phyloP scores from a whole-genome alignment of 352 stramenopile species.

The Phytophthora uliginosa region DNA sequence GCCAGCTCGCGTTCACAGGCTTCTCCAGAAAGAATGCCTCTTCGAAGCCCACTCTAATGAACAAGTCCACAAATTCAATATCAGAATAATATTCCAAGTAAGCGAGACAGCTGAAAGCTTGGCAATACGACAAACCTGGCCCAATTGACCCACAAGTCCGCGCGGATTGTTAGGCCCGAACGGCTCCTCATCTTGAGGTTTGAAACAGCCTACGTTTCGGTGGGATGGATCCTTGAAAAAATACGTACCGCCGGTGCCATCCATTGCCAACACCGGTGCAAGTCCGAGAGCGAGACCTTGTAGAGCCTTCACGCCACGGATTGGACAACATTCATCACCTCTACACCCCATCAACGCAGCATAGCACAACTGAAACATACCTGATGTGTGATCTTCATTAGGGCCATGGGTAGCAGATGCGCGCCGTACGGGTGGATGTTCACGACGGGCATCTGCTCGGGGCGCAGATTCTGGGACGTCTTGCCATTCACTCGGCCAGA shows the following conservation, averaged over 20 bases:
- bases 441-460: slow-evolving; percentile 68
- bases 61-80: background rate
- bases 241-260: slow-evolving; percentile 98
- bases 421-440: slow-evolving; percentile 86
- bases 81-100: background rate
- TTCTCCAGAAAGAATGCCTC: slow-evolving; percentile 96
- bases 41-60: slow-evolving; percentile 80
- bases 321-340: background rate
- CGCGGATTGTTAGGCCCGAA: slow-evolving; percentile 98
- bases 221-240: slow-evolving; percentile 97
- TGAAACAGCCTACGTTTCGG: slow-evolving; percentile 97
- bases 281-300: slow-evolving; percentile 93
- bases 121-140: slow-evolving; percentile 47
- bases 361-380: slow-evolving; percentile 26
- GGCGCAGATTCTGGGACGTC: slow-evolving; percentile 45
- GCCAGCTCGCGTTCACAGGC: slow-evolving; percentile 98
- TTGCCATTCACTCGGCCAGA: slow-evolving; percentile 26
- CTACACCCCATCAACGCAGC: background rate
- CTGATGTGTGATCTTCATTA: slow-evolving; percentile 90
- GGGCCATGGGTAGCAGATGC: slow-evolving; percentile 74
- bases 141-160: slow-evolving; percentile 88
- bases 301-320: slow-evolving; percentile 59
- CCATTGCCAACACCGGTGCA: slow-evolving; percentile 94
- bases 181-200: slow-evolving; percentile 98
- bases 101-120: background rate